A percentile compares a stretch with the other conserved stretches of the same genome.
These are phyloP conservation scores for Hordeum pubiflorum DNA, from an alignment of 202 grass and related monocot genomes.

Conservation along the genomic window DNA sequence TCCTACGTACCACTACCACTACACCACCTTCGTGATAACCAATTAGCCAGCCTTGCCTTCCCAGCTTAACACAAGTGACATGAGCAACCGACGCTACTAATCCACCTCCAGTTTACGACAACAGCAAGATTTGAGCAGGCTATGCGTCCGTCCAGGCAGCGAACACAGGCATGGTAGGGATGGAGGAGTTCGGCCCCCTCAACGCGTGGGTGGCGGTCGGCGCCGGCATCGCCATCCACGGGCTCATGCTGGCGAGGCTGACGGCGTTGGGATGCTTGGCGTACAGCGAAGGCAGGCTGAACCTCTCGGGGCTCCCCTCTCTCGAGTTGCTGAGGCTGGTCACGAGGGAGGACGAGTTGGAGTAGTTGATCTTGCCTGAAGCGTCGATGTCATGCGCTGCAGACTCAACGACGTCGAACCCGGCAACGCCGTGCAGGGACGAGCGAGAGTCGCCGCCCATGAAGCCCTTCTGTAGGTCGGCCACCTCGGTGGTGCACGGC, in stretches of 20 bases:
- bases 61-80: background rate
- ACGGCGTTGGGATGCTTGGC: constrained; percentile 29
- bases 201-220: constrained; percentile 15
- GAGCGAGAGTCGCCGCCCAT: constrained; percentile 2
- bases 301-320: constrained; percentile 49
- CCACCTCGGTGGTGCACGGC: constrained; percentile 2
- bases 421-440: constrained; percentile 21
- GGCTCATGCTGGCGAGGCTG: constrained; percentile 18
- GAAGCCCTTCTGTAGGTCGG: constrained; percentile 17
- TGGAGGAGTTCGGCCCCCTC: constrained; percentile 4
- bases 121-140: background rate
- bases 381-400: background rate
- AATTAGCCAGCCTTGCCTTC: background rate
- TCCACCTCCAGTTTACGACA: constrained; percentile 16
- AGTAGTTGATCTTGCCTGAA: constrained; percentile 41
- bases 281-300: constrained; percentile 41
- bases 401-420: constrained; percentile 6
- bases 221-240: constrained; percentile 55
- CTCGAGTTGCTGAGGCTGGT: constrained; percentile 65
- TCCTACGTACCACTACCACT: constrained; percentile 12
- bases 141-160: constrained; percentile 68
- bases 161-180: constrained; percentile 56
- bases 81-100: background rate
- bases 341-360: constrained; percentile 52
- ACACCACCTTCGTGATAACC: background rate